Base-by-base conservation (phyloP, 371 early-diverging fungal genomes). In the Nematocida ausubeli region DNA sequence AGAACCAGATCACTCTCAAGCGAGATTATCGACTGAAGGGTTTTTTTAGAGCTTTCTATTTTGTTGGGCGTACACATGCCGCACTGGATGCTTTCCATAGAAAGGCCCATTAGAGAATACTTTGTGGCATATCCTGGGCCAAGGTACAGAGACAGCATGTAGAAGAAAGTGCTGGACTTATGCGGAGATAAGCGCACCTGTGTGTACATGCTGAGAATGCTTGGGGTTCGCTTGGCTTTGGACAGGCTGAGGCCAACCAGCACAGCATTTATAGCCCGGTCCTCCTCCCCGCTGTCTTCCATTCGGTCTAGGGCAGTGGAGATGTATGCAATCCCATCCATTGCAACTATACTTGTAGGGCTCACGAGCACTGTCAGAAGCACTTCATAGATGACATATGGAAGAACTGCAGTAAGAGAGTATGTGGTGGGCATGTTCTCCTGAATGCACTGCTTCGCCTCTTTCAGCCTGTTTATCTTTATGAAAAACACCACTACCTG, bases 81-180 rank as follows among this genome's bases (percentile, higher is more conserved):
- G 47, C 78, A 75, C n/a, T n/a, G 1, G n/a, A 67, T 39, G 32
- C 22, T 39, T 1, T 65, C 64, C 47, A 32, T 14, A 5, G 78
- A 19, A n/a, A 49, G 68, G 37, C 51, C 26, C 22, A 75, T 24
- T 14, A 75, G 49, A n/a, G 66, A 39, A 39, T 37, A 64, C 63
- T 34, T 42, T 16, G 37, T 66, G 16, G 24, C 42, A 35, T 55
- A 54, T 19, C 40, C 52, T 2, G 50, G 35, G 28, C 78, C 78
- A 7, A 75, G 9, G n/a, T 52, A 26, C 68, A 40, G 55, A 16
- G 78, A 42, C 3, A 64, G 47, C 14, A 66, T 12, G 35, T 51
- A 75, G 66, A 54, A 66, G 39, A 75, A 75, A 5, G 54, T 22
- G 22, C 69, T 19, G 1, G 80, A 16, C 35, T 75, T 75, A 16